phyloP scores from a whole-genome alignment of 441 rosid species.

The Adansonia grandidieri region DNA sequence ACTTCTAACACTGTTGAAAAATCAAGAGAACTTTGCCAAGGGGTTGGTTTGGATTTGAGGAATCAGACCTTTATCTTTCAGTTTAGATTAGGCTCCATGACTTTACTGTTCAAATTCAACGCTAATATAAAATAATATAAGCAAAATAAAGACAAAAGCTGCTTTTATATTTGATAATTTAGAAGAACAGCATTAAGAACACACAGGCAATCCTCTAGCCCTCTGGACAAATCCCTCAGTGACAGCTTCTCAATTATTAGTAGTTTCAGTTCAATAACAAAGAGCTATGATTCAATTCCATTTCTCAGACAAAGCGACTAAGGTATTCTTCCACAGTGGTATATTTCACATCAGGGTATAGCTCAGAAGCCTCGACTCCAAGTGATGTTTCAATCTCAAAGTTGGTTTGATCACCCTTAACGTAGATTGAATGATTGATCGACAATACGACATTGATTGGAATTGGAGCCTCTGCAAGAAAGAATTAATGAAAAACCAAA shows the following conservation, averaged over 20 bases:
- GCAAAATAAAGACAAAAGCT: background rate
- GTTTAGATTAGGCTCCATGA: background rate
- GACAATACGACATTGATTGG: constrained; percentile 50
- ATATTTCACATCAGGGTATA: constrained; percentile 63
- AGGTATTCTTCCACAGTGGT: constrained; percentile 51
- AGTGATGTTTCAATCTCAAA: constrained; percentile 52
- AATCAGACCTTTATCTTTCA: too few relatives aligned
- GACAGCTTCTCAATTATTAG: background rate
- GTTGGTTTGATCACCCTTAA: constrained; percentile 55
- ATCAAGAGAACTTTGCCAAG: too few relatives aligned
- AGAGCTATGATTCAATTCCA: background rate
- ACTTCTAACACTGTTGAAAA: too few relatives aligned
- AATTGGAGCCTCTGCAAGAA: constrained; percentile 47
- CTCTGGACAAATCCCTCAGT: background rate
- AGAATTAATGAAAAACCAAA: background rate
- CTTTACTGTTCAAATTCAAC: background rate
- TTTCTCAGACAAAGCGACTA: constrained; percentile 39
- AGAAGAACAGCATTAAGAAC: background rate
- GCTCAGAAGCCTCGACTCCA: constrained; percentile 64
- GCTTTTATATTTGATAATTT: background rate
- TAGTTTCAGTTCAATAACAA: background rate
- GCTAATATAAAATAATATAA: background rate
- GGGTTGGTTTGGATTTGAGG: too few relatives aligned
- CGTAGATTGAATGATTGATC: constrained; percentile 49
- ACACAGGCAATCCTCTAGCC: background rate